Evolutionary conservation across 768 basidiomycete species (phyloP), one percentile per base, ranked within the genome.

Genomic region (Pleurotus ostreatus): DNA sequence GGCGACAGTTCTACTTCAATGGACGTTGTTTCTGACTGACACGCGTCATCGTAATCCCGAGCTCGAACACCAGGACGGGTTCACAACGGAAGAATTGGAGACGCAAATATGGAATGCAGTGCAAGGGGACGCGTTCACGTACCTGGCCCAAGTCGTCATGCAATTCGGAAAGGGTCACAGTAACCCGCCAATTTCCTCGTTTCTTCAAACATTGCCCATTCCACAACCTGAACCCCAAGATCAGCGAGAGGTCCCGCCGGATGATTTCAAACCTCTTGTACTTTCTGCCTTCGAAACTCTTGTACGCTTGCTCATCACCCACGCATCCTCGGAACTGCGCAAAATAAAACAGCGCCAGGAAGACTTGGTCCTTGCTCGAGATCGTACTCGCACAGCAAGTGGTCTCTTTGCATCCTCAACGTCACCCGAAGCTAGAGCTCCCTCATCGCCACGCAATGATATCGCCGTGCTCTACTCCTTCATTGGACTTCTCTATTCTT

Each of bases 311-410:
- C 69, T 89, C 25, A 84, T 92, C 65, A 84, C 80, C 0, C 85
- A 89, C 58, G 88, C 89, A 2, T 89, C 88, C 5, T 89, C 89
- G 0, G 89, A 90, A 67, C 76, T 91, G 37, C 81, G 88, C 37
- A 91, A 91, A 68, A 88, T 97, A 67, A 92, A 93, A 64, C 90
- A 94, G 60, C 74, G 88, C 26, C 94, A 97, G 66, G 94, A 96
- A 68, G 94, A 97, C 65, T 68, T 87, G 22, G 77, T 87, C 3
- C 75, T 92, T 44, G 85, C 88, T 0, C 84, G 75, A 59, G 85
- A 87, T 65, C 78, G 88, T 23, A 76, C 81, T 13, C 76, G 86
- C 49, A 18, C 77, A 48, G 71, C 82, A 38, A 77, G 76, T 5
- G 57, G 78, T 5, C 72, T 80, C n/a, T 78, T 76, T 61, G 64